These are phyloP conservation scores for Capsicum pubescens DNA, from an alignment of 257 asterid species.

Conservation along the genomic window DNA sequence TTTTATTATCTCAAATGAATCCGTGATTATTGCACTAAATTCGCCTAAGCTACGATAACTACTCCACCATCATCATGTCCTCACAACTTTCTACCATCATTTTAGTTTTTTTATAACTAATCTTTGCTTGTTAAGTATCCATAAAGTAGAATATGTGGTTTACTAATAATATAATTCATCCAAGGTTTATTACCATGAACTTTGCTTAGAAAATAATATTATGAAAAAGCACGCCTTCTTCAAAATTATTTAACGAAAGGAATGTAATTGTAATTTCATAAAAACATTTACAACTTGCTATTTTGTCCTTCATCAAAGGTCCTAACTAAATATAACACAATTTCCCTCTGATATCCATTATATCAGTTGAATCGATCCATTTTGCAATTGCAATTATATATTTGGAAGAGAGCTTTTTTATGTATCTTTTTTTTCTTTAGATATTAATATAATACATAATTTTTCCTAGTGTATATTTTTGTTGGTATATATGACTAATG, in stretches of 20 bases:
- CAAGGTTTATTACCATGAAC: background rate
- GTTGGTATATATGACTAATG: too few relatives aligned
- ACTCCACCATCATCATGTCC: constrained; percentile 22
- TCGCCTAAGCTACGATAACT: background rate
- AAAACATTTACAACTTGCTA: background rate
- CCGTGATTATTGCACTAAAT: constrained; percentile 21
- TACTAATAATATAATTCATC: background rate
- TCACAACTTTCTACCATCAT: background rate
- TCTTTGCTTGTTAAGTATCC: background rate
- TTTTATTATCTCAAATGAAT: constrained; percentile 11
- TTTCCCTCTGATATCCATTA: background rate
- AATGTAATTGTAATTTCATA: background rate
- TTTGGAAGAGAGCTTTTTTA: background rate
- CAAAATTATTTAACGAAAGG: background rate
- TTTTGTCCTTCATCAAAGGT: background rate
- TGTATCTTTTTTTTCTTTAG: background rate
- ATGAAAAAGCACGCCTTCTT: background rate
- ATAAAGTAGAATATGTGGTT: background rate
- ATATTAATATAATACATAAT: background rate
- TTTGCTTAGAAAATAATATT: background rate
- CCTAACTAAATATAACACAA: background rate
- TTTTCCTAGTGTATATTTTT: too few relatives aligned
- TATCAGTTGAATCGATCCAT: background rate
- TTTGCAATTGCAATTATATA: background rate
- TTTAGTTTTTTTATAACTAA: background rate